A percentile compares a stretch with the other conserved stretches of the same genome.
Conservation (phyloP, 352 stramenopile genomes). For the Hyphochytrium catenoides region DNA sequence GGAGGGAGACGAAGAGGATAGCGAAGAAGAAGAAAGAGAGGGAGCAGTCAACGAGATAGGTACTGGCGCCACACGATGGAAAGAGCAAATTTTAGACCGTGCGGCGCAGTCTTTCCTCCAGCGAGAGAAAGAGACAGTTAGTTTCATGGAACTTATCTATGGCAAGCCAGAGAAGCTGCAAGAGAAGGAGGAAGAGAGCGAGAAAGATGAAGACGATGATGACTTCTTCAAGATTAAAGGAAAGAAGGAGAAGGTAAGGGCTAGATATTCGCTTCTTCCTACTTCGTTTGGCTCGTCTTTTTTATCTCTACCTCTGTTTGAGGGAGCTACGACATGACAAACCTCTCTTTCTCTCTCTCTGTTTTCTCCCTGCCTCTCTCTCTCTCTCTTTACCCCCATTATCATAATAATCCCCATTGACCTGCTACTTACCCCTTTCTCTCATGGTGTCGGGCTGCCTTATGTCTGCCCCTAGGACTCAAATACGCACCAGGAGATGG, state of each 20-base stretch:
- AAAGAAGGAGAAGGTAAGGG: conserved; percentile 13
- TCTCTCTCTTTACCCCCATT: not conserved
- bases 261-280: not conserved
- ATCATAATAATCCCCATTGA: conserved; percentile 2
- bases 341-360: not conserved
- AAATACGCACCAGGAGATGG: conserved; percentile 36
- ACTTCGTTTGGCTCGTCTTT: conserved; percentile 5
- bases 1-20: conserved; percentile 17
- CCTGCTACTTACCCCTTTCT: conserved; percentile 8
- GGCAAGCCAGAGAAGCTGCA: conserved; percentile 48
- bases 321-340: not conserved
- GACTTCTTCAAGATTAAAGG: conserved; percentile 48
- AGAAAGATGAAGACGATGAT: conserved; percentile 38
- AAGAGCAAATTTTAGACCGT: conserved; percentile 53
- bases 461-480: conserved; percentile 7
- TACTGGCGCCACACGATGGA: conserved; percentile 54
- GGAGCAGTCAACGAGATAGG: conserved; percentile 28
- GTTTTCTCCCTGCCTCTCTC: not conserved
- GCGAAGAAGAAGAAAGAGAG: conserved; percentile 14
- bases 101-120: conserved; percentile 58
- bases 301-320: not conserved
- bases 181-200: conserved; percentile 39
- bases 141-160: conserved; percentile 76
- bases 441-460: conserved; percentile 2
- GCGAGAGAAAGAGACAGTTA: conserved; percentile 43